Conservation (phyloP, 352 stramenopile genomes). For the Aphanomyces euteiches region DNA sequence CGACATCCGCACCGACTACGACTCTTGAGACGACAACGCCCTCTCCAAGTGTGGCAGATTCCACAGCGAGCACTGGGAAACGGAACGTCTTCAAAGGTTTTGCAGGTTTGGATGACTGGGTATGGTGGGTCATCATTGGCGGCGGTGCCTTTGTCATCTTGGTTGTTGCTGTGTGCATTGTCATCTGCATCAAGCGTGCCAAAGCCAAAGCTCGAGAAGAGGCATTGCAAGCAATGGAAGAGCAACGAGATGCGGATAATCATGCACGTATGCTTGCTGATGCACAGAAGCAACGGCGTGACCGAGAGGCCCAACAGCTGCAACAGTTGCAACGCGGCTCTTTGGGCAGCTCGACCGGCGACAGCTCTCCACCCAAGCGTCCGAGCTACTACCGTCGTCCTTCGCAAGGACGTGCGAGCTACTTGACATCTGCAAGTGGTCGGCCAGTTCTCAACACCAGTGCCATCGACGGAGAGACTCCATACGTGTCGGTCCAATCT, state of each 20-base stretch:
- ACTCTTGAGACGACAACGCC: background rate
- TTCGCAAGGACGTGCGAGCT: background rate
- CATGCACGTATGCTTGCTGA: conserved; percentile 15
- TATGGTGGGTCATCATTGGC: conserved; percentile 69
- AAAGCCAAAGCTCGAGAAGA: conserved; percentile 75
- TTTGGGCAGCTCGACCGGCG: background rate
- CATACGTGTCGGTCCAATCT: conserved; percentile 12
- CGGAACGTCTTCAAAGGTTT: conserved; percentile 57
- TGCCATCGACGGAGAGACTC: background rate
- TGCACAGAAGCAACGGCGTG: conserved; percentile 9
- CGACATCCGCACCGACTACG: background rate
- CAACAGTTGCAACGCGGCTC: background rate
- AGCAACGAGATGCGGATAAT: conserved; percentile 43
- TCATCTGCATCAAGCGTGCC: conserved; percentile 69
- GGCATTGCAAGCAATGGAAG: conserved; percentile 54
- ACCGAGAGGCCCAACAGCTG: conserved; percentile 6
- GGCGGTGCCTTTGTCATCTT: conserved; percentile 60
- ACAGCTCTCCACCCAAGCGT: background rate
- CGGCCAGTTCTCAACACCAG: background rate
- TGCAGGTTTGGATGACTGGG: conserved; percentile 72
- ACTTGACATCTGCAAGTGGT: background rate
- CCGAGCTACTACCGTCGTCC: conserved; percentile 18
- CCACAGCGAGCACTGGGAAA: conserved; percentile 40
- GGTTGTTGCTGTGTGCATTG: conserved; percentile 66
- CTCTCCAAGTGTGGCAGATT: background rate